Evolutionary conservation across 2,329 filamentous ascomycete species (phyloP), one percentile per base, ranked within the genome.

Genomic region (Exophiala phaeomuriformis): DNA sequence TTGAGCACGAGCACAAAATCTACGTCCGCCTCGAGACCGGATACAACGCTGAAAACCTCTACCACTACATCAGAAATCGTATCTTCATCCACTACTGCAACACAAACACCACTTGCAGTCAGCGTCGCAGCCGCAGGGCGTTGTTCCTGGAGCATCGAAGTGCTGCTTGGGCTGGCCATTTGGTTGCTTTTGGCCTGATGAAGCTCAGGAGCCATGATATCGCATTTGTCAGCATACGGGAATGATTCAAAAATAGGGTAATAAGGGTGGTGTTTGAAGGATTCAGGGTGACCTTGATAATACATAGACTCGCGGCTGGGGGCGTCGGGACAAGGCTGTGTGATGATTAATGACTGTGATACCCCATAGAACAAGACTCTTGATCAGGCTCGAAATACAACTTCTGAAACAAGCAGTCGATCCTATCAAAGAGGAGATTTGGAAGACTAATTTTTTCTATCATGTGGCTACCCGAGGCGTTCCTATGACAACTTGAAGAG

Each of bases 211-310:
- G 27, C 19, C 19, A 19, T 19, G 19, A 19, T 19, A 48, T 28
- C 19, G 33, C 45, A 52, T 55, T 55, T 55, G 53, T 55, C 53
- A 52, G 49, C 48, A 30, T 35, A 44, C 29, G 30, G 27, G 3
- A 12, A 6, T 37, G 36, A 36, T 39, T 51, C 36, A 9, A 19
- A 19, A 19, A 47, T 51, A 36, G 42, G 47, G 10, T 5, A 35
- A 31, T 5, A 32, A 27, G 32, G 29, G 52, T 55, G 53, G 53
- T 49, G 53, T 46, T 52, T 31, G 49, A 48, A 40, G 49, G 4
- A 35, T 48, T 52, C 45, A 33, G 36, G 51, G 48, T 47, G 51
- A 47, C 19, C 19, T 19, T 19, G 2, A 19, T 19, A 19, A 19
- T 19, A 19, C 19, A 19, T 19, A 19, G 19, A 19, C 19, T 19